Percentiles rank a stretch among this genome's conserved stretches.
phyloP scores from a whole-genome alignment of 179 eudicot genomes.

The Silene noctiflora region DNA sequence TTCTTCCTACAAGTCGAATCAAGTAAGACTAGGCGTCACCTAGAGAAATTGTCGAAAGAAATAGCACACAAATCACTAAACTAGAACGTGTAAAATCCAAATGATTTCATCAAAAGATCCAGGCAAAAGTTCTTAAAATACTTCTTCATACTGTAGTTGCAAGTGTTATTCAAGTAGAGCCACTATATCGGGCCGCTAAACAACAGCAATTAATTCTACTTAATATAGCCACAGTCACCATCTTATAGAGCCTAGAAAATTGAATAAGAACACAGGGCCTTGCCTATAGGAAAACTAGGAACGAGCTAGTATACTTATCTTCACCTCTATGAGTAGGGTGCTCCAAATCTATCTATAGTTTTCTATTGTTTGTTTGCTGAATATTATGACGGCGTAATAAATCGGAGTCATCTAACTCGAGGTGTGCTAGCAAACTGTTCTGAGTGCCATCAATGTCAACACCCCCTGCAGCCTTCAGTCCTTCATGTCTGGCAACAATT shows the following conservation, averaged over 20 bases:
- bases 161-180: slow-evolving; percentile 18
- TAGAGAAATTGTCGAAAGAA: neutral
- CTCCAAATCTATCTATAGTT: slow-evolving; percentile 20
- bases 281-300: slow-evolving; percentile 3
- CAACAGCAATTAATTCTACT: slow-evolving; percentile 9
- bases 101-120: neutral
- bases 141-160: slow-evolving; percentile 13
- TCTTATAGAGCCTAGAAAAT: neutral
- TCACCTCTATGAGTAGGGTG: slow-evolving; percentile 1
- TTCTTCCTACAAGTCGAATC: neutral
- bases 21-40: neutral
- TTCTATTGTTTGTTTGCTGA: slow-evolving; percentile 22
- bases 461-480: slow-evolving; percentile 30
- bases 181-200: slow-evolving; percentile 8
- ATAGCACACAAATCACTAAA: neutral
- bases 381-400: slow-evolving; percentile 17
- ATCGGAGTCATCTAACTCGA: slow-evolving; percentile 32
- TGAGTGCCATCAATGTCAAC: slow-evolving; percentile 32
- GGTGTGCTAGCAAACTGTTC: slow-evolving; percentile 29
- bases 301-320: slow-evolving; percentile 5
- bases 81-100: neutral
- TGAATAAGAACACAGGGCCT: neutral
- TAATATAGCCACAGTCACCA: neutral
- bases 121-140: neutral
- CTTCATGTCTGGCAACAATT: slow-evolving; percentile 37